Conservation (phyloP, 768 basidiomycete genomes). For the Leccinum sublutescens region DNA sequence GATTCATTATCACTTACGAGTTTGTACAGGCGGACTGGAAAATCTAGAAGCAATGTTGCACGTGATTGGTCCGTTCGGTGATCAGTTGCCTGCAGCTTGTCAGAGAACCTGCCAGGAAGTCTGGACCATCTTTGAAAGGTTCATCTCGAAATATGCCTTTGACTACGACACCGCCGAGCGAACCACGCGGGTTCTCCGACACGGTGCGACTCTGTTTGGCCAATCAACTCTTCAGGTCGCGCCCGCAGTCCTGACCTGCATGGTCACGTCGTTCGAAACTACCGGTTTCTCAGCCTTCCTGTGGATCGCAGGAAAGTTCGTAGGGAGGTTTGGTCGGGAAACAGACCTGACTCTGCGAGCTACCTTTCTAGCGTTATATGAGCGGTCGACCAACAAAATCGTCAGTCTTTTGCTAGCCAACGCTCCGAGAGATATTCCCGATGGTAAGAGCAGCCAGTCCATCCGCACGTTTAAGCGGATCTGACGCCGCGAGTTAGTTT, state of each 20-base stretch:
- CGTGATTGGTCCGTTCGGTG: slow-evolving; percentile 78
- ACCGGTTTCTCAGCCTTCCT: slow-evolving; percentile 85
- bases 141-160: slow-evolving; percentile 76
- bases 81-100: slow-evolving; percentile 79
- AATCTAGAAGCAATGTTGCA: slow-evolving; percentile 91
- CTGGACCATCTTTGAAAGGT: slow-evolving; percentile 79
- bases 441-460: slow-evolving; percentile 59
- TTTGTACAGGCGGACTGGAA: slow-evolving; percentile 71
- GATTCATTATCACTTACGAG: slow-evolving; percentile 9
- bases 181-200: slow-evolving; percentile 77
- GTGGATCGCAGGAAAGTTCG: slow-evolving; percentile 90
- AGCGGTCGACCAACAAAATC: slow-evolving; percentile 71
- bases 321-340: slow-evolving; percentile 73
- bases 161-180: slow-evolving; percentile 80
- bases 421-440: slow-evolving; percentile 73
- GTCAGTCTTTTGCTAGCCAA: slow-evolving; percentile 66
- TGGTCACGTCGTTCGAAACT: slow-evolving; percentile 75
- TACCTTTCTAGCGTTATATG: slow-evolving; percentile 65
- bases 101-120: slow-evolving; percentile 74
- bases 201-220: slow-evolving; percentile 82
- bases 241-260: slow-evolving; percentile 66
- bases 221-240: slow-evolving; percentile 62
- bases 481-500: slow-evolving; percentile 49
- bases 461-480: neutral
- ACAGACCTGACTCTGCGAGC: slow-evolving; percentile 53